Conservation (phyloP, 2,329 filamentous ascomycete genomes). For the Nannizzia gypsea region DNA sequence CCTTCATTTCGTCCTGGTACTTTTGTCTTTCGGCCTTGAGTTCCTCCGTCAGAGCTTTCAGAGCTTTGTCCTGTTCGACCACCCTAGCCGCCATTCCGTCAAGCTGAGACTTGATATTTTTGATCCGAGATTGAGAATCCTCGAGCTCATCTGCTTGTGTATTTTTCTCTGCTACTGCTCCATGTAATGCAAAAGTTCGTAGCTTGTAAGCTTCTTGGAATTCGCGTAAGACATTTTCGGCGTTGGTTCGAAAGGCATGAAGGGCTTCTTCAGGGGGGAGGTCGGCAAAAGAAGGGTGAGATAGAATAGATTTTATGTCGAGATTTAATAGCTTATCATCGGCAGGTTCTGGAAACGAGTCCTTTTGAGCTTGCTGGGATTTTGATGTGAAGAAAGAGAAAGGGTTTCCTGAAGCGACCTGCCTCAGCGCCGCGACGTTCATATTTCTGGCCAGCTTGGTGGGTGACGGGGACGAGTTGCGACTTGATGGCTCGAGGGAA, state of each 20-base stretch:
- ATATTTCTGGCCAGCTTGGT: slow-evolving; percentile 21
- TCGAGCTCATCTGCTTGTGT: slow-evolving; percentile 50
- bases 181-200: slow-evolving; percentile 39
- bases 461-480: slow-evolving; percentile 11
- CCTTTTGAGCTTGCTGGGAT: slow-evolving; percentile 18
- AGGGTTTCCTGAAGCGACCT: slow-evolving; percentile 25
- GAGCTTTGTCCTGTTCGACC: slow-evolving; percentile 45
- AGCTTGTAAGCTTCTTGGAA: slow-evolving; percentile 48
- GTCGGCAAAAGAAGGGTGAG: slow-evolving; percentile 40
- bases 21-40: slow-evolving; percentile 24
- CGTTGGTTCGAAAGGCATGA: slow-evolving; percentile 45
- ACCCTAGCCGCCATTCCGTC: slow-evolving; percentile 48
- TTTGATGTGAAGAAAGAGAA: slow-evolving; percentile 36
- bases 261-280: slow-evolving; percentile 43
- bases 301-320: slow-evolving; percentile 44
- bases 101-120: slow-evolving; percentile 49
- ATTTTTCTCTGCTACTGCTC: slow-evolving; percentile 43
- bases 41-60: slow-evolving; percentile 40
- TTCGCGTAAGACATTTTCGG: slow-evolving; percentile 42
- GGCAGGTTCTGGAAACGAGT: slow-evolving; percentile 27
- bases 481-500: slow-evolving; percentile 3
- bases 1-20: slow-evolving; percentile 23
- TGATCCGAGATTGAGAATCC: slow-evolving; percentile 46
- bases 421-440: slow-evolving; percentile 24
- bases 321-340: slow-evolving; percentile 44